A percentile compares a stretch with the other conserved stretches of the same genome.
phyloP scores from a whole-genome alignment of 352 stramenopile species.

The Pythium volutum region DNA sequence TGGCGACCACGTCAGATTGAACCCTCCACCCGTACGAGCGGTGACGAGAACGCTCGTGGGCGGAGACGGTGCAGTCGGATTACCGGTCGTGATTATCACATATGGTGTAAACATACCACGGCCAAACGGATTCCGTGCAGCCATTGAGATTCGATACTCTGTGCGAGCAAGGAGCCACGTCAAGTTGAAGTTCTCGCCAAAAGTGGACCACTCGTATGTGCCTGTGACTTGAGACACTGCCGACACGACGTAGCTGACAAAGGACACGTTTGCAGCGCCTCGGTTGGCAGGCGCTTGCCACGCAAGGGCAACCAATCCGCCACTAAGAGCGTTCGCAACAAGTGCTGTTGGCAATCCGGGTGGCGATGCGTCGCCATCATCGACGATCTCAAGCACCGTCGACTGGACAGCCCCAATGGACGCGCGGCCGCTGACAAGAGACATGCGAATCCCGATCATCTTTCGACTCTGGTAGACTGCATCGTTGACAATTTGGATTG shows the following conservation, averaged over 20 bases:
- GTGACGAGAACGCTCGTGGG: conserved; percentile 26
- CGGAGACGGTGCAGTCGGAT: conserved; percentile 29
- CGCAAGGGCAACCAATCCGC: conserved; percentile 28
- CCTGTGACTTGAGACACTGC: conserved; percentile 22
- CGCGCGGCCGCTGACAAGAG: conserved; percentile 25
- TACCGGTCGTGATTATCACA: conserved; percentile 23
- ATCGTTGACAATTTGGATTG: conserved; percentile 44
- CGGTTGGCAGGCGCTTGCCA: conserved; percentile 35
- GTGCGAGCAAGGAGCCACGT: conserved; percentile 27
- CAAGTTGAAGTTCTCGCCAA: conserved; percentile 21
- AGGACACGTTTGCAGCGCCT: conserved; percentile 29
- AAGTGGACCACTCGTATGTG: conserved; percentile 16
- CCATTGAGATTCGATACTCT: conserved; percentile 33
- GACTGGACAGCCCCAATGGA: conserved; percentile 15
- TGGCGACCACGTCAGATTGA: conserved; percentile 38
- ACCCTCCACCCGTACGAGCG: conserved; percentile 37
- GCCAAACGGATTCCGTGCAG: conserved; percentile 27
- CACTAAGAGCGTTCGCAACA: conserved; percentile 19
- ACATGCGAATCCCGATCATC: conserved; percentile 31
- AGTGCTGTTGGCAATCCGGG: conserved; percentile 28
- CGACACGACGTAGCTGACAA: conserved; percentile 30
- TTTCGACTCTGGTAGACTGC: conserved; percentile 40
- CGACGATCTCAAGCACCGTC: conserved; percentile 36
- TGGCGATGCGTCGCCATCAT: conserved; percentile 50
- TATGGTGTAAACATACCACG: conserved; percentile 18